phyloP scores from a whole-genome alignment of 257 asterid genomes.

The Jasminum sambac region DNA sequence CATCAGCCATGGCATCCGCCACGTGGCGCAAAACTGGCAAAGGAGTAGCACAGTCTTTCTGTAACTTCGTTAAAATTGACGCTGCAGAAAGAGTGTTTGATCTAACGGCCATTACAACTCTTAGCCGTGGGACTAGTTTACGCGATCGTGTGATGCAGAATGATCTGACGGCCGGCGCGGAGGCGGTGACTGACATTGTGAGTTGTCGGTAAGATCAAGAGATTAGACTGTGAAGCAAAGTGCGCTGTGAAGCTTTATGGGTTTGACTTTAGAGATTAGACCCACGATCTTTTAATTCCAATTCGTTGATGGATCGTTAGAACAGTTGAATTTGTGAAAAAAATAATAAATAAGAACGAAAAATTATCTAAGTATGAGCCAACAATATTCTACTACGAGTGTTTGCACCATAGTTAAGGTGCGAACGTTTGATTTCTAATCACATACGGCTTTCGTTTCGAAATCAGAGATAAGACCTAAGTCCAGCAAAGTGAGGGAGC shows the following conservation, averaged over 20 bases:
- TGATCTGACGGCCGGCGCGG: slow-evolving; percentile 43
- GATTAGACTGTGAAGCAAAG: slow-evolving; percentile 7
- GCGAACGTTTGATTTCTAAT: too few species aligned
- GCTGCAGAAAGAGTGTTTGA: slow-evolving; percentile 35
- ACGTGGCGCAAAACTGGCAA: slow-evolving; percentile 71
- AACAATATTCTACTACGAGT: too few species aligned
- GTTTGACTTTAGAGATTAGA: slow-evolving; percentile 4
- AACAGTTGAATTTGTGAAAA: slow-evolving; percentile 23
- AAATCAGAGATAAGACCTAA: too few species aligned
- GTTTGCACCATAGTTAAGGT: too few species aligned
- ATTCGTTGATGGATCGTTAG: slow-evolving; percentile 27
- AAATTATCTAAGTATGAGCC: too few species aligned
- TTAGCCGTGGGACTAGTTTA: slow-evolving; percentile 24
- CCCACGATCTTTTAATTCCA: slow-evolving; percentile 26
- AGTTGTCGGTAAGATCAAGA: slow-evolving; percentile 33
- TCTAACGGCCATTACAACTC: slow-evolving; percentile 45
- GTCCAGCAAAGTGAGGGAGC: too few species aligned
- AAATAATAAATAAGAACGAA: neutral
- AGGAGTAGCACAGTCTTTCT: slow-evolving; percentile 73
- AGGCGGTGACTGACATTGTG: slow-evolving; percentile 50
- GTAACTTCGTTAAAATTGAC: slow-evolving; percentile 56
- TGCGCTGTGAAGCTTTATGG: slow-evolving; percentile 26
- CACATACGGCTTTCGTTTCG: too few species aligned
- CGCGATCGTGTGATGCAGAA: slow-evolving; percentile 34
- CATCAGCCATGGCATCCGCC: slow-evolving; percentile 70